These are phyloP conservation scores for Trametes sp. DNA, from an alignment of 1,284 basidiomycete genomes.

Conservation along the genomic window DNA sequence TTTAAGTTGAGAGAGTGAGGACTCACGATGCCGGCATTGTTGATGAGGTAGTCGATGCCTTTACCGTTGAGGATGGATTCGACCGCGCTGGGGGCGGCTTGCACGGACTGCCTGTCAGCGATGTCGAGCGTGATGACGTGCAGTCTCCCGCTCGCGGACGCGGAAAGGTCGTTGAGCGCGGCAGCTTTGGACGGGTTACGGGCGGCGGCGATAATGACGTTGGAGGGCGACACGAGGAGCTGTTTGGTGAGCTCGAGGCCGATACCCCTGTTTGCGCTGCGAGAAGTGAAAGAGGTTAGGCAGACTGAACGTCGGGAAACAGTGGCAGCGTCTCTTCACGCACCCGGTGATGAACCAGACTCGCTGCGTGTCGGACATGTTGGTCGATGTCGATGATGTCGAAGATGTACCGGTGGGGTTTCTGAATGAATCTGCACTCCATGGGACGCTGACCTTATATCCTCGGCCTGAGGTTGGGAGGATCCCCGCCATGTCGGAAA, in stretches of 20 bases:
- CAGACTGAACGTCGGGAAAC: not conserved
- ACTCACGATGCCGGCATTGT: constrained; percentile 48
- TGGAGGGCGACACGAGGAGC: constrained; percentile 39
- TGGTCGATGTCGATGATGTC: no score
- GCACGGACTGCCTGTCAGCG: constrained; percentile 35
- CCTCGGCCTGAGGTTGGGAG: no score
- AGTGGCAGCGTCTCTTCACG: not conserved
- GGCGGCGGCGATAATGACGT: constrained; percentile 46
- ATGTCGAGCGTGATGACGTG: constrained; percentile 44
- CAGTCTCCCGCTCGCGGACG: constrained; percentile 30
- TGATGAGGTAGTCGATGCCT: constrained; percentile 48
- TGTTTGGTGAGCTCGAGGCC: constrained; percentile 45
- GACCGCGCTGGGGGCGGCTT: constrained; percentile 31
- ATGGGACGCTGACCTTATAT: no score
- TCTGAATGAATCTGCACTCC: not conserved
- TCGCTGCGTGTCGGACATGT: not conserved
- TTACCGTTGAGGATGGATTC: constrained; percentile 34
- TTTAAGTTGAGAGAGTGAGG: not conserved
- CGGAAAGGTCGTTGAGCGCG: constrained; percentile 34
- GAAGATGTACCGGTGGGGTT: not conserved
- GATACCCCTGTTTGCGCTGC: constrained; percentile 20
- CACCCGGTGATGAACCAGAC: constrained; percentile 6
- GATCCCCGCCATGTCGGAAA: no score
- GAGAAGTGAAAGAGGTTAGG: not conserved
- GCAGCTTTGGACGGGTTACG: constrained; percentile 39